Evolutionary conservation across 805 yeast genomes (phyloP), one percentile per base, ranked within the genome.

Genomic region (Cyberlindnera subsufficiens): DNA sequence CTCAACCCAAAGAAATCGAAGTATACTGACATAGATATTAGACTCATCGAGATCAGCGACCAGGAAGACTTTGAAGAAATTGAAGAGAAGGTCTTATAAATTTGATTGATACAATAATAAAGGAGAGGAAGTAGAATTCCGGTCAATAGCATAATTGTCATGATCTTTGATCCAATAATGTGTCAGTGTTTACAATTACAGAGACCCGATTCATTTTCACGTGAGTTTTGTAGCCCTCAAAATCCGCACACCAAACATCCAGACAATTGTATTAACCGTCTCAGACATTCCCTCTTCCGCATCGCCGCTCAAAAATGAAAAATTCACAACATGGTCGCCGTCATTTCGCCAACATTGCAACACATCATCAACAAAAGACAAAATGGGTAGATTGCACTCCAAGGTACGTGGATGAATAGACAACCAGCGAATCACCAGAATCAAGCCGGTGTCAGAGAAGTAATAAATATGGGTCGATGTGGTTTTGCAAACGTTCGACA

Each of bases 371-470:
- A 63, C 67, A 70, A 63, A 71, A 69, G 66, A 74, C 81, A 86
- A 78, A 72, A 91, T 91, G 99, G 99, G 96, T 90, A 96, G 99
- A 80, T 82, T 91, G 90, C 98, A 91, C 88, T 86, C 96, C 77
- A 77, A 86, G 73, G 95, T 86, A 85, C 79, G 95, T 85, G 52
- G 46, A 45, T 47, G 42, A 46, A 33, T 40, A 22, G 32, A 32
- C 40, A 20, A 37, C 27, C 37, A 38, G 40, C 47, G 27, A 22
- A 22, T 22, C 27, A 9, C 27, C 27, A 22, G 27, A 22, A 22
- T 22, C 27, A 22, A 22, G 27, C 27, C 27, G 27, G 27, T 22
- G 27, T 22, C 27, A 36, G 43, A 44, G 42, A 50, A 45, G 56
- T 51, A 42, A 55, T 53, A 54, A 55, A 53, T 56, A 49, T 40